These are phyloP conservation scores for Cladosporium cucumerinum DNA, from an alignment of 2,329 filamentous ascomycete genomes.

Conservation along the genomic window DNA sequence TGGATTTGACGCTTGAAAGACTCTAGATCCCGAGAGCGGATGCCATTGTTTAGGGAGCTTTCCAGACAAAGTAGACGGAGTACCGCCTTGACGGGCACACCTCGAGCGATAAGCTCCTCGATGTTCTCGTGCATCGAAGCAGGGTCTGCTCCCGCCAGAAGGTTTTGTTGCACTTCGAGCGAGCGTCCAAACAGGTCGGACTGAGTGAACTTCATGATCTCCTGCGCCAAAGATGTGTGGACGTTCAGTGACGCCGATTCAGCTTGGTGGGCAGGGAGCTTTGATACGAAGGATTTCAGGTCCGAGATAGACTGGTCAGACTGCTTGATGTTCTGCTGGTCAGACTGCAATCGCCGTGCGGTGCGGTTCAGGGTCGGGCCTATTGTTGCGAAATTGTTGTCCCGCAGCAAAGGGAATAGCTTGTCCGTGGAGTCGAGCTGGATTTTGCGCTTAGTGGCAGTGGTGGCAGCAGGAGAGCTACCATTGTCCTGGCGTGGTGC, in stretches of 20 bases:
- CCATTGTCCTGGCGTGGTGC: slow-evolving; percentile 42
- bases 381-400: slow-evolving; percentile 93
- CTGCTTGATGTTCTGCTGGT: slow-evolving; percentile 80
- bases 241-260: slow-evolving; percentile 91
- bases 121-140: slow-evolving; percentile 85
- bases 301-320: slow-evolving; percentile 84
- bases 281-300: slow-evolving; percentile 90
- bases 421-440: slow-evolving; percentile 85
- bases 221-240: slow-evolving; percentile 88
- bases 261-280: slow-evolving; percentile 84
- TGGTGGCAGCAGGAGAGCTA: slow-evolving; percentile 44
- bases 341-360: slow-evolving; percentile 76
- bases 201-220: slow-evolving; percentile 89
- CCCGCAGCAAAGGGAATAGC: slow-evolving; percentile 80
- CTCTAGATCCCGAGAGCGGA: slow-evolving; percentile 85
- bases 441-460: slow-evolving; percentile 76
- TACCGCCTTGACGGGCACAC: slow-evolving; percentile 75
- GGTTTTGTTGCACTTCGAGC: slow-evolving; percentile 91
- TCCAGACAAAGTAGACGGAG: slow-evolving; percentile 86
- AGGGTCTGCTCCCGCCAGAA: slow-evolving; percentile 85
- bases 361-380: slow-evolving; percentile 86
- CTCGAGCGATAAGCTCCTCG: slow-evolving; percentile 89
- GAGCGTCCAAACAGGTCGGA: slow-evolving; percentile 84
- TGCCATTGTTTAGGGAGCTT: slow-evolving; percentile 82
- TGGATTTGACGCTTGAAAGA: slow-evolving; percentile 82